Percentiles rank a stretch among this genome's conserved stretches.
phyloP scores from a whole-genome alignment of 75 land plant species.

The Azolla pinnata region DNA sequence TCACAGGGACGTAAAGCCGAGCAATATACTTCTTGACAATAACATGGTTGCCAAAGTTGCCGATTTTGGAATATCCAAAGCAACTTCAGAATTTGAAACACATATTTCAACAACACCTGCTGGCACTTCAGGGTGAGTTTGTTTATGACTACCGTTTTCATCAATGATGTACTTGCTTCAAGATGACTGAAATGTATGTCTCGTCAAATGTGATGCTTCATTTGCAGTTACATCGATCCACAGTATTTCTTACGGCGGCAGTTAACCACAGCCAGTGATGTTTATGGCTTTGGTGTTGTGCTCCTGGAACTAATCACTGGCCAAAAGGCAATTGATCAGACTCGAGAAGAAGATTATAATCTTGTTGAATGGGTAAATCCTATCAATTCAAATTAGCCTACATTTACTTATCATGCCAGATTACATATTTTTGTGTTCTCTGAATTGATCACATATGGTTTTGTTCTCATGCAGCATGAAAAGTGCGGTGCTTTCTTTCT shows the following conservation, averaged over 20 bases:
- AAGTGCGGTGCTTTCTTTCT: too few species aligned
- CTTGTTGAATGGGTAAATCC: slow-evolving; percentile 44
- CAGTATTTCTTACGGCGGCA: slow-evolving; percentile 35
- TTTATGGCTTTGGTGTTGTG: slow-evolving; percentile 35
- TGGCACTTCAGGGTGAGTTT: slow-evolving; percentile 35
- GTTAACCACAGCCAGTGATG: slow-evolving; percentile 41
- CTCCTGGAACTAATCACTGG: slow-evolving; percentile 38
- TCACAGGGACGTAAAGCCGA: slow-evolving; percentile 42
- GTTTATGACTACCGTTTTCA: not conserved
- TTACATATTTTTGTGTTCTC: too few species aligned
- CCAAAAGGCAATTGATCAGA: slow-evolving; percentile 30
- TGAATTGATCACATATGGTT: too few species aligned
- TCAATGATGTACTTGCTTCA: too few species aligned
- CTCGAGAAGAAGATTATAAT: slow-evolving; percentile 27
- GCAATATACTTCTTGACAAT: slow-evolving; percentile 37
- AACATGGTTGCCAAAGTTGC: slow-evolving; percentile 29
- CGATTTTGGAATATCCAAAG: slow-evolving; percentile 44
- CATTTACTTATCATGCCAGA: too few species aligned
- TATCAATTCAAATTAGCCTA: too few species aligned
- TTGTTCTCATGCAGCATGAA: too few species aligned
- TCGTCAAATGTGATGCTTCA: not conserved
- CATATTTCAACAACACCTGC: slow-evolving; percentile 42
- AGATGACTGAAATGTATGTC: not conserved
- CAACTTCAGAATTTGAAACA: slow-evolving; percentile 24
- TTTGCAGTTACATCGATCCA: slow-evolving; percentile 32